Base-by-base conservation (phyloP, 495 filamentous ascomycete species). In the Schizothecium vesticola region DNA sequence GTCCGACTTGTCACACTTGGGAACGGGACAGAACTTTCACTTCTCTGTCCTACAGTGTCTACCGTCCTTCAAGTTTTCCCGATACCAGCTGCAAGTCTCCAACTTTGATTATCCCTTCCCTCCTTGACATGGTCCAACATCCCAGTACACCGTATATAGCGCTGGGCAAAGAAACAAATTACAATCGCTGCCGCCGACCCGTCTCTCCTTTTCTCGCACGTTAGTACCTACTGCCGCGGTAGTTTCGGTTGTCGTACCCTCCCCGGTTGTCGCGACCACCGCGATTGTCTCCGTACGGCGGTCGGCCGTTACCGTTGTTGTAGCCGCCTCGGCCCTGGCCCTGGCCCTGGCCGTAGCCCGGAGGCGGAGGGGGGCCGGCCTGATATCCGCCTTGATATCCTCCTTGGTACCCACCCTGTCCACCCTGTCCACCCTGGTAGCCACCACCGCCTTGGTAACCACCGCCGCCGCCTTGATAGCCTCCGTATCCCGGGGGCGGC, bases 361-460 rank as follows among this genome's bases (percentile, higher is more conserved):
- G 66, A 43, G 43, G 43, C 6, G 43, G 43, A 51, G 43, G 43
- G 22, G 60, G 62, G 13, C 62, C 25, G 11, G 62, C 51, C 55
- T 70, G 60, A n/a, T 72, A 69, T 16, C 69, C 69, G 1, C 72
- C 70, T 11, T 71, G 69, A 6, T 67, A 28, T 24, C 72, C 67
- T 65, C 72, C 70, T n/a, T 65, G 55, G 55, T 71, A 69, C 19
- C 72, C 72, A 63, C 72, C 74, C 13, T 59, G 57, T 9, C 65
- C 57, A 24, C 65, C 65, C 22, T 60, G 65, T 9, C 69, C 65
- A 5, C 72, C 65, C 24, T 69, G 68, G 65, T 68, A 59, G n/a
- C 70, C 65, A 19, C 43, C 33, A 9, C 33, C 36, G 7, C 75
- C 69, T 9, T 12, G 12, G 16, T 59, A 24, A 12, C 28, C 28